Base-by-base conservation (phyloP, 75 land plant species). In the Larix kaempferi region DNA sequence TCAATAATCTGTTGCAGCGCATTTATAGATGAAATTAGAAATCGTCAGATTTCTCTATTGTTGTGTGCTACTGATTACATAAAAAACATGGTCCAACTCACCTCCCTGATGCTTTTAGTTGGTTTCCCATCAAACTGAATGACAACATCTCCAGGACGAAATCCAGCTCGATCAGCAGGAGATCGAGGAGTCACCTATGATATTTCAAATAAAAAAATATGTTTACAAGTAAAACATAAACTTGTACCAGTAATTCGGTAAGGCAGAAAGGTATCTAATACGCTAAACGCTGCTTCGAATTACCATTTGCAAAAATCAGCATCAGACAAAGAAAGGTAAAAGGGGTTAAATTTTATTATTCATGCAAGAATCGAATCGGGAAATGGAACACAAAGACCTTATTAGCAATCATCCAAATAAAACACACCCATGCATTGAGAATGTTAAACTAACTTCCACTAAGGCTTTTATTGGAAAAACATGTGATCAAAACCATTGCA, bases 111-210 rank as follows among this genome's bases (percentile, higher is more conserved):
- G 59, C 79, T 86, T 26, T 19, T 77, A 78, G 94, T 81, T 57
- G 94, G 95, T 55, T 77, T 83, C 39, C 95, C 97, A 59, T 87
- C 91, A 82, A 96, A 94, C 73, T 89, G 86, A 67, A 91, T 63
- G 6, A 94, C 90, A 41, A 94, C 93, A 88, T 96, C 99, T 59
- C 94, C 95, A 23, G 92, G 85, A n/a, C 79, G 89, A 57, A 96
- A 87, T 61, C 98, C 99, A 75, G 94, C 94, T 80, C 80, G 83
- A 41, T 87, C 88, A 78, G 97, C 99, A 60, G 99, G 99, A 29
- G 97, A 92, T 41, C 98, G 91, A 37, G 99, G 98, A 55, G 88
- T 90, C 54, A 94, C 99, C 99, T 96, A 83, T 16, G 59, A n/a
- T 41, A 12, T 69, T 41, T 22, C 41, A n/a, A 41, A 17, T 6